Evolutionary conservation across 2,329 filamentous ascomycete genomes (phyloP).

Genomic region (Alternaria ethzedia): DNA sequence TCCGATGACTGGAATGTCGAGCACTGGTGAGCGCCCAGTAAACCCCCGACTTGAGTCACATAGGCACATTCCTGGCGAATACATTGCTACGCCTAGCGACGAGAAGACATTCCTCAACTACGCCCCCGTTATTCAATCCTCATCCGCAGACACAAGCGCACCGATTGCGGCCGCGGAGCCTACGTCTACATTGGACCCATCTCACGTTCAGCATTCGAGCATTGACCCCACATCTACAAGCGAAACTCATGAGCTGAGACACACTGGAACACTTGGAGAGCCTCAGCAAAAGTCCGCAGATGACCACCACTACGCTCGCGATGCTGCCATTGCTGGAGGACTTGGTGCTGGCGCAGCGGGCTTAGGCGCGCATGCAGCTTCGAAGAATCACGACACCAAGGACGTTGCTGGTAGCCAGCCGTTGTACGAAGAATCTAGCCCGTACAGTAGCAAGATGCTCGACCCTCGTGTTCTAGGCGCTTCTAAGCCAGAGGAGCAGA

Average conservation of each 20-base stretch:
- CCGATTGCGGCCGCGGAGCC: not conserved
- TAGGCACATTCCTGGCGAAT: slow-evolving; percentile 44
- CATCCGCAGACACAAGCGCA: not conserved
- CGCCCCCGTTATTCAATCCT: slow-evolving; percentile 9
- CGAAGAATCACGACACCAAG: slow-evolving; percentile 20
- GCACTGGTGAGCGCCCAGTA: slow-evolving; percentile 21
- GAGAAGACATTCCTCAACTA: slow-evolving; percentile 35
- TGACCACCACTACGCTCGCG: slow-evolving; percentile 33
- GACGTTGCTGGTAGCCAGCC: slow-evolving; percentile 13
- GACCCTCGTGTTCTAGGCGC: slow-evolving; percentile 37
- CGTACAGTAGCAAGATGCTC: slow-evolving; percentile 33
- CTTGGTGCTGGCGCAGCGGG: slow-evolving; percentile 32
- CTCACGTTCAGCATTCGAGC: not conserved
- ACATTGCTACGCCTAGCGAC: slow-evolving; percentile 37
- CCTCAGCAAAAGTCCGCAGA: slow-evolving; percentile 21
- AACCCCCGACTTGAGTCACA: slow-evolving; percentile 42
- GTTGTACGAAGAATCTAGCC: slow-evolving; percentile 27
- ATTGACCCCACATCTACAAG: not conserved
- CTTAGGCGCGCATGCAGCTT: slow-evolving; percentile 24
- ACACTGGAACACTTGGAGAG: slow-evolving; percentile 31
- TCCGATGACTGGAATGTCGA: not conserved
- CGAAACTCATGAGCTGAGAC: slow-evolving; percentile 27
- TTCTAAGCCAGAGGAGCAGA: slow-evolving; percentile 23
- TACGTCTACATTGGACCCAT: not conserved
- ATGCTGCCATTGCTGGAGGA: slow-evolving; percentile 37